Conservation (phyloP, 1,284 basidiomycete genomes). For the Schizopora paradoxa region DNA sequence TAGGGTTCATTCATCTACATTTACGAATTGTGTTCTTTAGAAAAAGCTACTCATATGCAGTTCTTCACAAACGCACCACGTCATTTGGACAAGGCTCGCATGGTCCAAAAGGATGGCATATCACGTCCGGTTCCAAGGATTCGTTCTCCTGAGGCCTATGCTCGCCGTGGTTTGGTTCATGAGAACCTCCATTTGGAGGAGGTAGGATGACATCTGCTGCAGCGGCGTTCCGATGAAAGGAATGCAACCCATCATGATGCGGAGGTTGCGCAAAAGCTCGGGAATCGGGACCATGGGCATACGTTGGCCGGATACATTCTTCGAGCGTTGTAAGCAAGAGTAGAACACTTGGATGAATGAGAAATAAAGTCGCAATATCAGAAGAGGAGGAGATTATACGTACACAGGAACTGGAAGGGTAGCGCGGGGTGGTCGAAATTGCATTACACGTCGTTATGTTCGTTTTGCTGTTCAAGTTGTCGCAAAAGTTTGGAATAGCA, state of each 20-base stretch:
- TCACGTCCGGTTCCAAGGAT: conserved; percentile 23
- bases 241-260: background rate
- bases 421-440: too few species aligned
- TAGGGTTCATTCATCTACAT: conserved; percentile 75
- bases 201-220: background rate
- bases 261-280: background rate
- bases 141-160: background rate
- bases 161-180: background rate
- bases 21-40: conserved; percentile 6
- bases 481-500: too few species aligned
- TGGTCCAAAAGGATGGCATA: conserved; percentile 72
- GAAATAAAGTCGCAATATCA: background rate
- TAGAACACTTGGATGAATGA: background rate
- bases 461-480: too few species aligned
- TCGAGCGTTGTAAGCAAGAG: background rate
- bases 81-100: conserved; percentile 82
- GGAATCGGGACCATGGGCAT: background rate
- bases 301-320: background rate
- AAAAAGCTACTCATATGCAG: background rate
- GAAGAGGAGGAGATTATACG: too few species aligned
- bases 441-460: too few species aligned
- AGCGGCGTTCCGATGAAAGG: background rate
- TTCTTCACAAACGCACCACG: conserved; percentile 46
- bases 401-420: too few species aligned
- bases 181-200: background rate